Evolutionary conservation across 2,329 filamentous ascomycete species (phyloP).

Genomic region (Colletotrichum spinosum): DNA sequence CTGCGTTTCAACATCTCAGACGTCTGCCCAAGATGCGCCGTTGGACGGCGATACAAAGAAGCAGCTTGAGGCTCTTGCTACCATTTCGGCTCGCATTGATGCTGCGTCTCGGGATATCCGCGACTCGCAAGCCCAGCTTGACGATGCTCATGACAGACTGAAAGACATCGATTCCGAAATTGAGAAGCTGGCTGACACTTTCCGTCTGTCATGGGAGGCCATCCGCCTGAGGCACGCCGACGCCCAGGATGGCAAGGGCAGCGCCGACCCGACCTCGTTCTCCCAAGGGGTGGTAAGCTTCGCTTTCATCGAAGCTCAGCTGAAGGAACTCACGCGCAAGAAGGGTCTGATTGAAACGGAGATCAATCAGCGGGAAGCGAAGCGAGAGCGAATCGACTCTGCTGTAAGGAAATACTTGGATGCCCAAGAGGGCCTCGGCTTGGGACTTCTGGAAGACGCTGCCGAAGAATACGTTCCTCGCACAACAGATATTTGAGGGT

Average conservation of each 20-base stretch:
- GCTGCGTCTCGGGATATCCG: background rate
- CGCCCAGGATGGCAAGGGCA: background rate
- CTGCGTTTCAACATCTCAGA: background rate
- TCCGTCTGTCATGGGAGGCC: constrained; percentile 5
- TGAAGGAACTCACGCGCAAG: constrained; percentile 7
- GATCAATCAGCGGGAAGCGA: constrained; percentile 4
- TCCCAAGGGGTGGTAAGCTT: background rate
- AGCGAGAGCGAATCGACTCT: background rate
- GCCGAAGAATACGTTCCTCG: constrained; percentile 2
- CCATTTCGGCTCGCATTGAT: background rate
- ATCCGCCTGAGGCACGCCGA: background rate
- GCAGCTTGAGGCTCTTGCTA: background rate
- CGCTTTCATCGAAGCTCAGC: constrained; percentile 4
- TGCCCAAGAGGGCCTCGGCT: background rate
- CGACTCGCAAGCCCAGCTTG: constrained; percentile 1
- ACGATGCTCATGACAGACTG: background rate
- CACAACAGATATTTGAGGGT: background rate
- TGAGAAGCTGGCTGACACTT: background rate
- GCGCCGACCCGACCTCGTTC: background rate
- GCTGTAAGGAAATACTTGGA: background rate
- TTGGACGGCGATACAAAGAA: background rate
- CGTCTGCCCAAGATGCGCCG: background rate
- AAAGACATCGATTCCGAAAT: background rate
- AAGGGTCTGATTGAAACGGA: constrained; percentile 9
- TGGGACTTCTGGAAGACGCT: constrained; percentile 12